Evolutionary conservation across 2,329 filamentous ascomycete genomes (phyloP).

Genomic region (Fusarium piperis): DNA sequence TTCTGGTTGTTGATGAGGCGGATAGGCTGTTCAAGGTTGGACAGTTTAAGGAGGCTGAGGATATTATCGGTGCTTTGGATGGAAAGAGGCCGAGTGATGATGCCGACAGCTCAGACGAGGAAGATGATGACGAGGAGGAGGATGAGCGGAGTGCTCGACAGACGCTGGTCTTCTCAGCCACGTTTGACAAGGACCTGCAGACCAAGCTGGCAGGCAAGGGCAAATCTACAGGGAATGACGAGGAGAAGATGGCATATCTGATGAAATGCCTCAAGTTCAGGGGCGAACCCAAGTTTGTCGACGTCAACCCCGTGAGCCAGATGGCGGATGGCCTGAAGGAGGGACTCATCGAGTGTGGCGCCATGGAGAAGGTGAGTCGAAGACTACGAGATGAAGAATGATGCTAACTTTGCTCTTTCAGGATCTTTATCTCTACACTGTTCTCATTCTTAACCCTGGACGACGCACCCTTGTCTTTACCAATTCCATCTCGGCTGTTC

Average conservation of each 20-base stretch:
- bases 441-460: slow-evolving; percentile 83
- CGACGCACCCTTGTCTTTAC: slow-evolving; percentile 90
- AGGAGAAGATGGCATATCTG: slow-evolving; percentile 91
- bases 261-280: slow-evolving; percentile 90
- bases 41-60: slow-evolving; percentile 92
- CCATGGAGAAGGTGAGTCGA: slow-evolving; percentile 84
- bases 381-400: accelerated
- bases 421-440: slow-evolving; percentile 92
- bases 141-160: slow-evolving; percentile 65
- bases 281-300: slow-evolving; percentile 87
- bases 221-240: slow-evolving; percentile 66
- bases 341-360: slow-evolving; percentile 89
- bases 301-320: slow-evolving; percentile 87
- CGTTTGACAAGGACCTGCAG: slow-evolving; percentile 90
- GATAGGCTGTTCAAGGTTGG: slow-evolving; percentile 92
- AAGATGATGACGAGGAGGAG: slow-evolving; percentile 57
- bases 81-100: slow-evolving; percentile 70
- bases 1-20: slow-evolving; percentile 92
- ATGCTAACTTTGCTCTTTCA: slow-evolving; percentile 47
- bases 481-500: slow-evolving; percentile 93
- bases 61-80: slow-evolving; percentile 86
- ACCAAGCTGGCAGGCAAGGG: slow-evolving; percentile 87
- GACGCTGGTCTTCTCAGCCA: slow-evolving; percentile 95
- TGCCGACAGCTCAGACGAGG: slow-evolving; percentile 61
- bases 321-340: slow-evolving; percentile 90